A percentile compares a stretch with the other conserved stretches of the same genome.
Conservation (phyloP, 352 stramenopile genomes). For the Globisporangium okanoganense region DNA sequence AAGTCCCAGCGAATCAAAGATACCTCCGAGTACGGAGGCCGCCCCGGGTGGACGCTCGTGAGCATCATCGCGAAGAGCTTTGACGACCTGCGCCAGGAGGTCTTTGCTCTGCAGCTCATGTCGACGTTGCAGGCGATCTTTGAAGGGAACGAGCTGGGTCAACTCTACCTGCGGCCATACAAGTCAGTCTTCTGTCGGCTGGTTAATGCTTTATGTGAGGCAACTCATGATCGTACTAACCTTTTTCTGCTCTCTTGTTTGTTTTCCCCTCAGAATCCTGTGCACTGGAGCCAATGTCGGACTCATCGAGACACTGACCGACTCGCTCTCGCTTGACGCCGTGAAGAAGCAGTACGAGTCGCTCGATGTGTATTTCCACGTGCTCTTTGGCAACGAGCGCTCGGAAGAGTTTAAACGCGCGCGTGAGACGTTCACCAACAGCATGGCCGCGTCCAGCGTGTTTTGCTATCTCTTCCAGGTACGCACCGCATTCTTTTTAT, state of each 20-base stretch:
- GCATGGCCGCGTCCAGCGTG: conserved; percentile 90
- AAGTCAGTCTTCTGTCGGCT: conserved; percentile 13
- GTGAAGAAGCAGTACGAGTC: conserved; percentile 84
- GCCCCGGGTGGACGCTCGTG: conserved; percentile 30
- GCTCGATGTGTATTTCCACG: conserved; percentile 38
- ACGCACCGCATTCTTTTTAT: too few species aligned
- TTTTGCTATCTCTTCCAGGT: conserved; percentile 91
- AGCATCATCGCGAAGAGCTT: conserved; percentile 42
- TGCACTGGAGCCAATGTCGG: conserved; percentile 85
- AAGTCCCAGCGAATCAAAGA: conserved; percentile 18
- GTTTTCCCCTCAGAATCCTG: conserved; percentile 54
- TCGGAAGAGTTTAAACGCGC: conserved; percentile 59
- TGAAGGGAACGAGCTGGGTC: conserved; percentile 20
- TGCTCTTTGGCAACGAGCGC: conserved; percentile 59
- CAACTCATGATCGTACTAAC: background rate
- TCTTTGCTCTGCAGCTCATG: conserved; percentile 38
- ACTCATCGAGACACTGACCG: conserved; percentile 90
- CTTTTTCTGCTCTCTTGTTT: background rate
- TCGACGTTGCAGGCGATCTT: conserved; percentile 25
- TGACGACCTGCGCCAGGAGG: conserved; percentile 35
- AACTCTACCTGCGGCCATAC: conserved; percentile 33
- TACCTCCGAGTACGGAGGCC: conserved; percentile 17
- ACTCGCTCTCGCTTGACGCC: conserved; percentile 91
- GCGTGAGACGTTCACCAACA: conserved; percentile 87
- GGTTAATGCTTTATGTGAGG: background rate